phyloP scores from a whole-genome alignment of 2,329 filamentous ascomycete genomes.

The Pseudocercospora ulei region DNA sequence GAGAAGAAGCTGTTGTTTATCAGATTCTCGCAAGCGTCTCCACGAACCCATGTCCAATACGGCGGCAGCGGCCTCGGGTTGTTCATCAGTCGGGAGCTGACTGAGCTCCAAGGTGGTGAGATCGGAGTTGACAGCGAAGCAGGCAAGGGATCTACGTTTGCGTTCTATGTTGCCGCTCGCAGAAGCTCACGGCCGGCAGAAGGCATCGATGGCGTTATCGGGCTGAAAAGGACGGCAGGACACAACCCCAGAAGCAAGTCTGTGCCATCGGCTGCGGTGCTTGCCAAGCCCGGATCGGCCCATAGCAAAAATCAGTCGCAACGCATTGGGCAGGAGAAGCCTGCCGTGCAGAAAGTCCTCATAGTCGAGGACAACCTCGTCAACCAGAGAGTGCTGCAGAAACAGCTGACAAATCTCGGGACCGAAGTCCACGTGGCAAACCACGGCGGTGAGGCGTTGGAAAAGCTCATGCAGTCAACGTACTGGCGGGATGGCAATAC shows the following conservation, averaged over 20 bases:
- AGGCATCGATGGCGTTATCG: conserved; percentile 17
- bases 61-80: conserved; percentile 69
- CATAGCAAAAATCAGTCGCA: conserved; percentile 5
- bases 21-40: conserved; percentile 67
- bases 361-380: conserved; percentile 43
- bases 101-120: conserved; percentile 68
- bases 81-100: conserved; percentile 70
- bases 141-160: conserved; percentile 63
- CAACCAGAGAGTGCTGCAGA: conserved; percentile 41
- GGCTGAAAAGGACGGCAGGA: conserved; percentile 11
- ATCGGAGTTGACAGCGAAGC: conserved; percentile 62
- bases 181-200: conserved; percentile 41
- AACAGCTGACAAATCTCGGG: conserved; percentile 43
- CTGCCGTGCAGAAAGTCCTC: conserved; percentile 26
- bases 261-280: conserved; percentile 10
- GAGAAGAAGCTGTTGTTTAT: conserved; percentile 69
- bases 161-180: conserved; percentile 63
- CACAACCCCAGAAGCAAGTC: conserved; percentile 18
- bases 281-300: conserved; percentile 5
- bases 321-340: conserved; percentile 1
- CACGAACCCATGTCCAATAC: conserved; percentile 66
- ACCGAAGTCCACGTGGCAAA: conserved; percentile 43
- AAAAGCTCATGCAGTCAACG: conserved; percentile 37
- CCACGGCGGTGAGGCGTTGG: conserved; percentile 44
- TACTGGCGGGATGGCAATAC: conserved; percentile 35